A percentile compares a stretch with the other conserved stretches of the same genome.
phyloP scores from a whole-genome alignment of 768 basidiomycete species.

The Myochromella boudieri region DNA sequence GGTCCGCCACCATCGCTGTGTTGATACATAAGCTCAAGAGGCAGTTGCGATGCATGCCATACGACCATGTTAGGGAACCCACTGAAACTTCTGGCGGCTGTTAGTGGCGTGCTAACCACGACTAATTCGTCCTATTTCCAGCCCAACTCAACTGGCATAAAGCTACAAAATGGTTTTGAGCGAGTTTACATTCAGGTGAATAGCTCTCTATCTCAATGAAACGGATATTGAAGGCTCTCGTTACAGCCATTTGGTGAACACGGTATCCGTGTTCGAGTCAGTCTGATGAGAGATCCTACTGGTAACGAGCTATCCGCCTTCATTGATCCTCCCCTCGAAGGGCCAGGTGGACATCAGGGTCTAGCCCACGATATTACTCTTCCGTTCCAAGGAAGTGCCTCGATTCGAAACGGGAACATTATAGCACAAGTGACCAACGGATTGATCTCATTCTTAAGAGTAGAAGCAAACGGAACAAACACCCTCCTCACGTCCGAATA shows the following conservation, averaged over 20 bases:
- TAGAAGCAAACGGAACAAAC: slow-evolving; percentile 26
- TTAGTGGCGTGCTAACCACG: not conserved
- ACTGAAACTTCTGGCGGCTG: not conserved
- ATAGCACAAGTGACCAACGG: slow-evolving; percentile 24
- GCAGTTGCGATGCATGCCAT: not conserved
- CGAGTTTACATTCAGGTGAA: slow-evolving; percentile 31
- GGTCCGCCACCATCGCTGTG: not conserved
- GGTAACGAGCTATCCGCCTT: slow-evolving; percentile 32
- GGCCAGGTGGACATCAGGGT: slow-evolving; percentile 28
- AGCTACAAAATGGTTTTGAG: slow-evolving; percentile 35
- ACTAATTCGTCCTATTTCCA: slow-evolving; percentile 21
- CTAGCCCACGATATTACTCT: slow-evolving; percentile 29
- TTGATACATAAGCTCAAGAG: not conserved
- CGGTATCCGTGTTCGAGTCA: slow-evolving; percentile 34
- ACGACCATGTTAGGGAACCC: not conserved
- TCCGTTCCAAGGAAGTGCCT: slow-evolving; percentile 27
- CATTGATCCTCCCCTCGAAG: slow-evolving; percentile 36
- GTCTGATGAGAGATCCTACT: slow-evolving; percentile 32
- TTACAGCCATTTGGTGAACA: slow-evolving; percentile 35
- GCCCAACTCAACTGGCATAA: slow-evolving; percentile 31
- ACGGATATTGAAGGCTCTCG: not conserved
- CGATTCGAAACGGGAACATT: slow-evolving; percentile 33
- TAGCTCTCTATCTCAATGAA: not conserved
- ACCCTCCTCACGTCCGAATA: slow-evolving; percentile 30
- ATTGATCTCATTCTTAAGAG: slow-evolving; percentile 28